A percentile compares a stretch with the other conserved stretches of the same genome.
Evolutionary conservation across 495 filamentous ascomycete species (phyloP).

Genomic region (Penicillium psychrofluorescens): DNA sequence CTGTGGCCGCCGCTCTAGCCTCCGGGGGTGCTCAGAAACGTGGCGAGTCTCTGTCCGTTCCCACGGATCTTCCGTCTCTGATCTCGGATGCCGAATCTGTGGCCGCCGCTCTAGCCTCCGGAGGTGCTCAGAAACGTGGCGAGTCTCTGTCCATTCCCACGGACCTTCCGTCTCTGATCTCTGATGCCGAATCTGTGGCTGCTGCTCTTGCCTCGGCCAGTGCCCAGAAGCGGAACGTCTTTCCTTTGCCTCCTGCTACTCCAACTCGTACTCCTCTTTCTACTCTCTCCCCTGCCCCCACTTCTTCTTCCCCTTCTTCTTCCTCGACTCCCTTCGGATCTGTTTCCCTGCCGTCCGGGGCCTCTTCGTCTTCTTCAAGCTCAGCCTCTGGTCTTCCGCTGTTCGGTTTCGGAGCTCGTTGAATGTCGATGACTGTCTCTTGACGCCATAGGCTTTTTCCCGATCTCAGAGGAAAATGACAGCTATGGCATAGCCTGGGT

Average conservation of each 20-base stretch:
- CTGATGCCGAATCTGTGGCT: constrained; percentile 5
- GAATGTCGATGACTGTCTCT: too few species aligned
- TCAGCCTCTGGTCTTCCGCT: not conserved
- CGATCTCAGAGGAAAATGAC: too few species aligned
- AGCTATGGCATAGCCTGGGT: too few species aligned
- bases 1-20: not conserved
- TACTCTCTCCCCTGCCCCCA: not conserved
- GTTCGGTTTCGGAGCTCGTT: not conserved
- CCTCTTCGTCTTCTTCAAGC: too few species aligned
- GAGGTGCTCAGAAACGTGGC: constrained; percentile 5
- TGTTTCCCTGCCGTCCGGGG: not conserved
- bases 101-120: not conserved
- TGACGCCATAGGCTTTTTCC: too few species aligned
- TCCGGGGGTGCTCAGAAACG: constrained; percentile 8
- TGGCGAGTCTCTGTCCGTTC: not conserved
- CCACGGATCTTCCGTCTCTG: constrained; percentile 4
- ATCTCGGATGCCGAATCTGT: constrained; percentile 4
- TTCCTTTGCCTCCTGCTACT: not conserved
- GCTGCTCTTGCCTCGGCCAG: constrained; percentile 4
- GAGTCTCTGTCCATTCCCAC: constrained; percentile 9
- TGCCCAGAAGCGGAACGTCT: constrained; percentile 8
- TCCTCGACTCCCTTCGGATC: not conserved
- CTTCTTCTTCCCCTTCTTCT: not conserved
- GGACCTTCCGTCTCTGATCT: constrained; percentile 5
- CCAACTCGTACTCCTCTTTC: not conserved